Conservation (phyloP, 257 asterid species). For the Jaltomata sinuosa region DNA sequence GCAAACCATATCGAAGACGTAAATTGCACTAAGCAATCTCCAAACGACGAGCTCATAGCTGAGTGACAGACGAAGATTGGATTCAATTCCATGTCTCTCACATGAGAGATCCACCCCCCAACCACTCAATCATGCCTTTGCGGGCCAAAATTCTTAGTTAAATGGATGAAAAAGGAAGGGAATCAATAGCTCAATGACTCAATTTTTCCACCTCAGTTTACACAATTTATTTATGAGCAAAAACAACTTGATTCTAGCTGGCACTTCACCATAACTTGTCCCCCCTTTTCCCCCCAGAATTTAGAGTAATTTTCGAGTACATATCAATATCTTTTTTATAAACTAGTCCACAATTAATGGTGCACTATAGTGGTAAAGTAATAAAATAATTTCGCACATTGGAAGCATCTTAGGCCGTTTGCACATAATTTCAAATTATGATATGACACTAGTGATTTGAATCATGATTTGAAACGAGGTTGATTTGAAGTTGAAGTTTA, state of each 20-base stretch:
- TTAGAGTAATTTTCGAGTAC: background rate
- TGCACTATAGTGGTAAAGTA: background rate
- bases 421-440: too few relatives aligned
- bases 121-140: too few relatives aligned
- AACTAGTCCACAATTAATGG: background rate
- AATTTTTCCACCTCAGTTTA: background rate
- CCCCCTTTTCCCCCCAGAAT: background rate
- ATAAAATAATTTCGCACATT: background rate
- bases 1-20: too few relatives aligned
- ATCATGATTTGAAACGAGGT: too few relatives aligned
- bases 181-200: background rate
- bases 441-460: too few relatives aligned
- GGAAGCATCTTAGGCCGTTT: background rate
- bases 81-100: too few relatives aligned
- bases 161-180: background rate
- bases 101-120: too few relatives aligned
- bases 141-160: too few relatives aligned
- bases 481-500: too few relatives aligned
- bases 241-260: slow-evolving; percentile 40
- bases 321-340: background rate
- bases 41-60: too few relatives aligned
- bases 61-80: too few relatives aligned
- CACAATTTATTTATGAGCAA: background rate
- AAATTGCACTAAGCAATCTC: too few relatives aligned
- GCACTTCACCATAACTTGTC: background rate